Evolutionary conservation across 495 filamentous ascomycete species (phyloP).

Genomic region (Neurospora sublineolata): DNA sequence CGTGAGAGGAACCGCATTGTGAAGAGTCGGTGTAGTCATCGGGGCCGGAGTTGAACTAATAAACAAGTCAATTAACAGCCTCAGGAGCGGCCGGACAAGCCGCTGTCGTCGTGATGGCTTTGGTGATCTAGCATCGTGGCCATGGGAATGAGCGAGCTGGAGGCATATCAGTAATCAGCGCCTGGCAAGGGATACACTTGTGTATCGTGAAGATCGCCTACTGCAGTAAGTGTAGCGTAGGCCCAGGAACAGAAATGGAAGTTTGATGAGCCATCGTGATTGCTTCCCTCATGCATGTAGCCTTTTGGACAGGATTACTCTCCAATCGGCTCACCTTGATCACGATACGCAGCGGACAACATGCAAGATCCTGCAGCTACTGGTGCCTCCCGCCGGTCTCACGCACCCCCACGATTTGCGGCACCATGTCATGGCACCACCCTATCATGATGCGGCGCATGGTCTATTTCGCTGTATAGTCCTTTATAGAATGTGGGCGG

Average conservation of each 20-base stretch:
- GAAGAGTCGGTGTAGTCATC: not conserved
- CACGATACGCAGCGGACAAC: not conserved
- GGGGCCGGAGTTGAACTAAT: not conserved
- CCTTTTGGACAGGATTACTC: not conserved
- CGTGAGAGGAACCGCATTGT: not conserved
- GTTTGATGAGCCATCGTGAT: not conserved
- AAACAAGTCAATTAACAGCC: not conserved
- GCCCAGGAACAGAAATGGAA: not conserved
- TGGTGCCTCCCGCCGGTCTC: not conserved
- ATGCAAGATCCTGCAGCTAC: not conserved
- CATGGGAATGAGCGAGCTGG: not conserved
- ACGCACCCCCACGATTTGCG: not conserved
- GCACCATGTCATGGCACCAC: not conserved
- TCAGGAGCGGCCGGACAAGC: not conserved
- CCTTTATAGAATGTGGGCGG: not conserved
- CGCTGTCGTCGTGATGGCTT: not conserved
- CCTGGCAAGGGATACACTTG: not conserved
- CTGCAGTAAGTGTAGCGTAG: not conserved
- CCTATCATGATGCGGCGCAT: not conserved
- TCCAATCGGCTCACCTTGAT: not conserved
- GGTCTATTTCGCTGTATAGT: not conserved
- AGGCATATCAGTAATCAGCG: not conserved
- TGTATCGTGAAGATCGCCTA: not conserved
- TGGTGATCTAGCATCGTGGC: not conserved
- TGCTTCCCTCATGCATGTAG: not conserved